Evolutionary conservation across 2,329 filamentous ascomycete species (phyloP).

Genomic region (Sporothrix inflata): DNA sequence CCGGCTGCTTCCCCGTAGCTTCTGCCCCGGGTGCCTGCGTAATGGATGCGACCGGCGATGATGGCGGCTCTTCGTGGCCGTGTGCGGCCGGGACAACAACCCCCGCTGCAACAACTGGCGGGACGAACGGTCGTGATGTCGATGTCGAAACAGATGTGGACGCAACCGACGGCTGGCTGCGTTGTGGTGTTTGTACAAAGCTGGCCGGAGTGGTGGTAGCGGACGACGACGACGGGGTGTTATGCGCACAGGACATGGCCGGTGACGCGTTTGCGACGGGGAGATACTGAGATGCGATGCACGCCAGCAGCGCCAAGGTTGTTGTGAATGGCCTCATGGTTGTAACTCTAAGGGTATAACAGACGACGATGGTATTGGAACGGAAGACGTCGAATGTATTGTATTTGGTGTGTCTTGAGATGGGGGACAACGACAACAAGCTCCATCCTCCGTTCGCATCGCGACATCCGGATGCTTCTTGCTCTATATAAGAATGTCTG

Average conservation of each 20-base stretch:
- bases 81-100: not conserved
- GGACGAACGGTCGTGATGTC: not conserved
- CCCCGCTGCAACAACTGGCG: not conserved
- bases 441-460: not conserved
- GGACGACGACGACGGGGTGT: not conserved
- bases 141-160: not conserved
- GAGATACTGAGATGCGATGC: not conserved
- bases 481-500: slow-evolving; percentile 8
- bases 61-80: not conserved
- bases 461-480: not conserved
- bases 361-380: not conserved
- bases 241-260: slow-evolving; percentile 17
- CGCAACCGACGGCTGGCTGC: not conserved
- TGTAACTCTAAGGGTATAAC: not conserved
- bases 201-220: slow-evolving; percentile 30
- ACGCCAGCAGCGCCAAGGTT: not conserved
- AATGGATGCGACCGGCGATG: slow-evolving; percentile 26
- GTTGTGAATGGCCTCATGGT: not conserved
- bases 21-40: slow-evolving; percentile 13
- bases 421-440: not conserved
- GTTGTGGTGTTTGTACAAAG: slow-evolving; percentile 3
- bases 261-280: not conserved
- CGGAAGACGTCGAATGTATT: not conserved
- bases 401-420: not conserved
- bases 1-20: slow-evolving; percentile 12